Evolutionary conservation across 371 early-diverging fungal genomes (phyloP), one percentile per base, ranked within the genome.

Genomic region (Dichotomocladium elegans): DNA sequence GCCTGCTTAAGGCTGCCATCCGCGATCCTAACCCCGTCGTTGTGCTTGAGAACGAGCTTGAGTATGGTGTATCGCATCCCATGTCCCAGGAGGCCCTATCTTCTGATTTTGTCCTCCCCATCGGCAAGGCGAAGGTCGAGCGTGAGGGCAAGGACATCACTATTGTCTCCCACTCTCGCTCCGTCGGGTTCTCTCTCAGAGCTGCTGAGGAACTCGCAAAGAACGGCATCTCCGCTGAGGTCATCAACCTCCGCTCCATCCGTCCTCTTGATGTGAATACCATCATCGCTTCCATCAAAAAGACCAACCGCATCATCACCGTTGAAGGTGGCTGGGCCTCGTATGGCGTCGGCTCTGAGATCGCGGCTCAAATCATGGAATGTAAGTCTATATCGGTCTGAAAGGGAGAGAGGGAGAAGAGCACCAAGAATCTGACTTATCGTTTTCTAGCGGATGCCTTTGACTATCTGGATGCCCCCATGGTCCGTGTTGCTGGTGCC

Each of bases 1-100:
- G 99, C 61, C 80, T 99, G 64, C 70, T 70, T 54, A 90, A 97
- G 89, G 93, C 95, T 41, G 97, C 99, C 24, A 98, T 99, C 58
- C 88, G 99, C 61, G 99, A 99, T 65, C 93, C 95, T 40, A 98
- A 99, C 85, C 99, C 99, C 11, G 99, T 99, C 52, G 91, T 96
- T 49, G 83, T 98, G 30, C 79, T 99, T 44, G 99, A 99, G 77
- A 99, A 97, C 85, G 99, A 99, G 81, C 80, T 98, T 57, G 89
- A 99, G 88, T 99, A 99, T 70, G 95, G 97, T 61, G 69, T 81
- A 44, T 80, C 86, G 47, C 96, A 95, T 79, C 87, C 90, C 46
- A 83, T 93, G 63, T 83, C 87, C 46, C 83, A 88, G 51, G 93
- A 87, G 58, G 91, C 90, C 14, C 66, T 92, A 61, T 81, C 83